Base-by-base conservation (phyloP, 1,139 yeast genomes). In the Sugiyamaella japonica region DNA sequence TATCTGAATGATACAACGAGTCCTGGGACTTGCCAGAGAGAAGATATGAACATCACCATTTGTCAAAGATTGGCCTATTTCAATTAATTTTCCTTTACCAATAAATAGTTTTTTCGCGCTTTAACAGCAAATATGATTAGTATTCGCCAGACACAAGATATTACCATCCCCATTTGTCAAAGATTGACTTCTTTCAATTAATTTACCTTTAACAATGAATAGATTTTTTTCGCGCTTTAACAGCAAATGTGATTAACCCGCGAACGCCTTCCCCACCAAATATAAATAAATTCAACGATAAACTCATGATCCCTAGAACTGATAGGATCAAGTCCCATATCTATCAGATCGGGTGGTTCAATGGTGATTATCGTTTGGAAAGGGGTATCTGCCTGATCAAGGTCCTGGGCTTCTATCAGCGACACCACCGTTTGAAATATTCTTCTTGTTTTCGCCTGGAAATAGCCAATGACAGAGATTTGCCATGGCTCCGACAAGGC, bases 251-350 rank as follows among this genome's bases (percentile, higher is more conserved):
- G 53, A 40, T 50, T 68, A 37, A 77, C 63, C 34, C 65, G 68
- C 3, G 72, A 75, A 7, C 73, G 73, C 16, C 73, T 66, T 16
- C 76, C 76, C 82, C 85, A 85, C 80, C 86, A 84, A n/a, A 73
- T 63, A 44, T 74, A 66, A 1, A 82, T 78, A 59, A 87, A 75
- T 34, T 78, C 77, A 51, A 74, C 68, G 15, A 85, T 73, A 66
- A 87, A 86, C 32, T 75, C 76, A 40, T 79, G 67, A 67, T 87
- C 95, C 31, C 76, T 76, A 8, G 68, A 60, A 16, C 84, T 78
- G 63, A 85, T 81, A 1, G 93, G 90, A 67, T 87, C 93, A 53
- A 87, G 73, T 36, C 89, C 95, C 85, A 86, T 81, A 54, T 84
- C 88, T 15, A 76, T 71, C 53, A 87, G 67, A 66, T 86, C 93